Evolutionary conservation across 164 flowering plant species (phyloP), one percentile per base, ranked within the genome.

Genomic region (Umbilicus rupestris): DNA sequence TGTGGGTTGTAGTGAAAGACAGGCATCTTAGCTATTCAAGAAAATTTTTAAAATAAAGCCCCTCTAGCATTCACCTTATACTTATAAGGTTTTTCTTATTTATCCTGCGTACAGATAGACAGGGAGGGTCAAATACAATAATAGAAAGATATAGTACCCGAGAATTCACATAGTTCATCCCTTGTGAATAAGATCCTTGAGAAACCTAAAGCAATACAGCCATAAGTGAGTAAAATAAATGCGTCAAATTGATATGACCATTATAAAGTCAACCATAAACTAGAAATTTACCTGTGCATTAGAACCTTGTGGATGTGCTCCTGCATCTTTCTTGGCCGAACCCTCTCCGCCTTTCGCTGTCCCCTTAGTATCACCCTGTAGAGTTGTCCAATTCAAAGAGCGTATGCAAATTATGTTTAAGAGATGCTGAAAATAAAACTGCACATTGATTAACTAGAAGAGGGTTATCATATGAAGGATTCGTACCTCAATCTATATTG

Each of bases 291-390:
- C 90, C 83, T 80, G 88, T 0, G 72, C 68, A 71, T 70, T 77
- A 20, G 74, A 73, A 66, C 26, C 70, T 28, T 76, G 70, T 52
- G 81, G 88, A 63, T 65, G 45, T 20, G 68, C 70, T 29, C 63
- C 62, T 41, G 65, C 70, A 68, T 82, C 90, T 68, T 76, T 81
- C 65, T 69, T 86, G 5, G 76, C 77, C 17, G 79, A 69, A 41
- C 71, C 29, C 11, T 79, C 79, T 47, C 78, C 79, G 62, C 78
- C 75, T 52, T 79, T 79, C 14, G 66, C 76, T 22, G 88, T 78
- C 0, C 88, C 90, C 80, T 80, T 63, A 12, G 65, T 41, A 39
- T 63, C 65, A 1, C 65, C 65, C 65, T 63, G 29, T 39, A 35
- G 29, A 55, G 33, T 28, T 3, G 17, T 55, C 33, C 10, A 55